Base-by-base conservation (phyloP, 2,329 filamentous ascomycete species). In the Exserohilum rostratum region DNA sequence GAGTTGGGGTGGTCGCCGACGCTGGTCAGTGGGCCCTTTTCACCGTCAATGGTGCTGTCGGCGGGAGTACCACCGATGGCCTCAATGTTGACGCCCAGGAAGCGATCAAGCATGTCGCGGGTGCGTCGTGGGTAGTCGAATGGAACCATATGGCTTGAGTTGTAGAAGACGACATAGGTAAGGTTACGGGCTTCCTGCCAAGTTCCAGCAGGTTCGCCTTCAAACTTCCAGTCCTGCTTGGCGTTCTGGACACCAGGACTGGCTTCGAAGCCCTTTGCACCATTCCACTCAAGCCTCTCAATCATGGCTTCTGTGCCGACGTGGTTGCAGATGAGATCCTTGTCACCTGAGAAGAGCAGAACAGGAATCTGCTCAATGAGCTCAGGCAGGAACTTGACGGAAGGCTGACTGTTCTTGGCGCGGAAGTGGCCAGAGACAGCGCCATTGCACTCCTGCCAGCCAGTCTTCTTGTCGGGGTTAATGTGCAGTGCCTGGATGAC, bases 291-390 rank as follows among this genome's bases (percentile, higher is more conserved):
- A 85, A 99, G 87, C 69, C 91, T 93, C 74, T 89, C 87, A 70
- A 99, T 96, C 64, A 99, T 76, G 25, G 90, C 85, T 73, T 99
- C 95, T 0, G 95, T 99, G 54, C 95, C 95, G 27, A 97, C 79
- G 72, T 99, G 92, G 74, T 99, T 99, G 83, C 95, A 99, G 66
- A 99, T 98, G 20, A 98, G 80, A 73, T 99, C 95, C 67, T 96
- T 87, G 57, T 93, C 90, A 47, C 95, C 95, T 2, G 92, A 97
- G 79, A 98, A 99, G 17, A 99, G 85, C 1, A 96, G 79, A 35
- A 96, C 83, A 1, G 89, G 88, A 9, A 98, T 78, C 53, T 95
- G 82, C 61, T 88, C 83, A 9, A 99, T 81, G 15, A 99, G 77
- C 3, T 85, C 87, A 0, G 95, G 93, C 2, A 99, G 80, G 3